Conservation (phyloP, 2,329 filamentous ascomycete genomes). For the Epichloe bromicola region DNA sequence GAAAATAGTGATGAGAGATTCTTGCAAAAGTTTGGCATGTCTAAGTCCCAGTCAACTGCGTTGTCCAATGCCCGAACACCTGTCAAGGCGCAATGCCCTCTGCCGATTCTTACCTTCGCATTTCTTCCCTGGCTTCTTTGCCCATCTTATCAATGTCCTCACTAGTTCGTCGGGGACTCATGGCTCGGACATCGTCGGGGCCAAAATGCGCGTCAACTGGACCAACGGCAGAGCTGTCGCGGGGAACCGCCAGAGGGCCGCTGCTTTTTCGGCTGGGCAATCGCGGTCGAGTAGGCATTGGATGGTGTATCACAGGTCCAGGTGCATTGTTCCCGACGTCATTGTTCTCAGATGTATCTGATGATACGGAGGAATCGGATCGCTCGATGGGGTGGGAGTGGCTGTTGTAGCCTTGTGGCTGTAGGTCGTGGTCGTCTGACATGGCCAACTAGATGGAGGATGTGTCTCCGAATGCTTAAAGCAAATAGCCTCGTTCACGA, state of each 20-base stretch:
- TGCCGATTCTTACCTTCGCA: slow-evolving; percentile 36
- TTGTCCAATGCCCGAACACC: not conserved
- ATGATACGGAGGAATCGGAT: slow-evolving; percentile 24
- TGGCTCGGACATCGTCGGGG: slow-evolving; percentile 78
- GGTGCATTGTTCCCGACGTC: slow-evolving; percentile 18
- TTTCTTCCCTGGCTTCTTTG: slow-evolving; percentile 60
- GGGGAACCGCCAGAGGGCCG: slow-evolving; percentile 69
- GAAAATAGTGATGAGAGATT: slow-evolving; percentile 77
- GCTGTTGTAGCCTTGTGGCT: slow-evolving; percentile 12
- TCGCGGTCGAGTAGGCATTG: slow-evolving; percentile 47
- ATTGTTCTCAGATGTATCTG: slow-evolving; percentile 22
- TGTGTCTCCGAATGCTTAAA: too few relatives aligned
- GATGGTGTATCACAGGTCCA: slow-evolving; percentile 35
- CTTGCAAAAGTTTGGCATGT: slow-evolving; percentile 79
- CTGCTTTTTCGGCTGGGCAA: slow-evolving; percentile 65
- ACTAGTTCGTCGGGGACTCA: slow-evolving; percentile 85
- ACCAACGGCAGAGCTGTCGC: slow-evolving; percentile 61
- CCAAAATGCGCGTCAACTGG: slow-evolving; percentile 64
- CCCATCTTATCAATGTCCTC: slow-evolving; percentile 83
- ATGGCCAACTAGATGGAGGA: slow-evolving; percentile 2
- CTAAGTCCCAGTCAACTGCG: slow-evolving; percentile 30
- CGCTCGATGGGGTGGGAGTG: slow-evolving; percentile 23
- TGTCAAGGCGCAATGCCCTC: not conserved
- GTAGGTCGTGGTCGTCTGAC: slow-evolving; percentile 13
- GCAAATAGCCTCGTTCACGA: too few relatives aligned